A percentile compares a stretch with the other conserved stretches of the same genome.
Evolutionary conservation across 2,329 filamentous ascomycete genomes (phyloP).

Genomic region (Zymoseptoria brevis): DNA sequence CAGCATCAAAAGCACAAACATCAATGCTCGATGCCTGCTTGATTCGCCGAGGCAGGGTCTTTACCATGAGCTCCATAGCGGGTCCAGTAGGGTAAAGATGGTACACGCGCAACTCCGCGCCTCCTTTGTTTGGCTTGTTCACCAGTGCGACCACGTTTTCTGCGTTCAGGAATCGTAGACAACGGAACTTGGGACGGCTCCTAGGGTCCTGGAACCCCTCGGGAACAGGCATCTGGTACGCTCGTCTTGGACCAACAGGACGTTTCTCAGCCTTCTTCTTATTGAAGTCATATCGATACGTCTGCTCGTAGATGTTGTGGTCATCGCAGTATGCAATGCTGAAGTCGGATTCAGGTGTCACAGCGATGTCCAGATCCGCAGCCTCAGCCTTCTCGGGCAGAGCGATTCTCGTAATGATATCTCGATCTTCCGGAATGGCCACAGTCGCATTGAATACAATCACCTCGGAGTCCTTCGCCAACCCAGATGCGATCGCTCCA

Average conservation of each 20-base stretch:
- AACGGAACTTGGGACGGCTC: constrained; percentile 45
- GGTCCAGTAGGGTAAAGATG: constrained; percentile 53
- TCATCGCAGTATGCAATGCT: constrained; percentile 73
- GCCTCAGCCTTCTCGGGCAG: constrained; percentile 49
- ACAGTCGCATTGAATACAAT: constrained; percentile 66
- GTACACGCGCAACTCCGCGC: constrained; percentile 49
- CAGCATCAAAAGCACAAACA: constrained; percentile 57
- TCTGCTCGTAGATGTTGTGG: constrained; percentile 62
- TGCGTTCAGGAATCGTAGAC: constrained; percentile 48
- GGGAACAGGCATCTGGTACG: constrained; percentile 36
- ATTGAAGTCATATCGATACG: constrained; percentile 45
- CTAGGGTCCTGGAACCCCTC: constrained; percentile 20
- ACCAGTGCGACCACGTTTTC: constrained; percentile 47
- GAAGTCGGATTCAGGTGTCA: constrained; percentile 55
- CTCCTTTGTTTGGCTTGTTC: constrained; percentile 47
- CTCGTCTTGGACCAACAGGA: constrained; percentile 36
- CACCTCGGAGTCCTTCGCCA: constrained; percentile 65
- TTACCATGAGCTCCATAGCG: constrained; percentile 43
- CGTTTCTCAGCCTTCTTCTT: constrained; percentile 31
- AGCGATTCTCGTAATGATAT: constrained; percentile 48
- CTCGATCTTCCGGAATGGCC: constrained; percentile 41
- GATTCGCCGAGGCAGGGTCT: constrained; percentile 58
- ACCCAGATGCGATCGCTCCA: constrained; percentile 69
- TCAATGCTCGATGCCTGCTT: constrained; percentile 72
- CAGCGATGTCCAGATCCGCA: constrained; percentile 62